Evolutionary conservation across 139 green algal species (phyloP).

Genomic region (Picochlorum sp.): DNA sequence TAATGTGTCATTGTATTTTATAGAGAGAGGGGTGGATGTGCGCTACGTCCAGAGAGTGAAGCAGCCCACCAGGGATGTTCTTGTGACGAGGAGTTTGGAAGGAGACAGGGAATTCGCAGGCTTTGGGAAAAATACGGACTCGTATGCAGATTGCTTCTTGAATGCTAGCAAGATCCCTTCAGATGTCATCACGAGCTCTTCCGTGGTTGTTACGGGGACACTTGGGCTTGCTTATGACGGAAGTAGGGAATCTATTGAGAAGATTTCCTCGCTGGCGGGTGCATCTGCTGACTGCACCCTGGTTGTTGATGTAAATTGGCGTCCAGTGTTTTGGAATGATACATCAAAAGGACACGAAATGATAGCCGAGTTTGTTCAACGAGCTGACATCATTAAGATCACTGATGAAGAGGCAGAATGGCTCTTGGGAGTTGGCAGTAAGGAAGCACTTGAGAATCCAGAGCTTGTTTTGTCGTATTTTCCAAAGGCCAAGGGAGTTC

Average conservation of each 20-base stretch:
- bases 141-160: conserved; percentile 73
- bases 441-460: conserved; percentile 39
- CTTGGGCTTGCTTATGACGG: conserved; percentile 63
- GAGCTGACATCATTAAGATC: conserved; percentile 76
- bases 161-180: conserved; percentile 47
- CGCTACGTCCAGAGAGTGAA: conserved; percentile 39
- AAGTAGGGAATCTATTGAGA: conserved; percentile 45
- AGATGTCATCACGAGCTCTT: conserved; percentile 47
- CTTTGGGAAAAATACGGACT: conserved; percentile 55
- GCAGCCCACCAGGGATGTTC: conserved; percentile 74
- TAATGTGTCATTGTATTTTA: conserved; percentile 20
- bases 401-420: conserved; percentile 76
- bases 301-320: conserved; percentile 87
- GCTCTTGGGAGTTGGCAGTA: conserved; percentile 54
- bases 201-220: conserved; percentile 70
- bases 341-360: conserved; percentile 17
- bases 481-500: conserved; percentile 48
- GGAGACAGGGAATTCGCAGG: conserved; percentile 75
- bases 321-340: conserved; percentile 76
- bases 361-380: conserved; percentile 30
- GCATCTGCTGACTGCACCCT: conserved; percentile 23
- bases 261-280: conserved; percentile 36
- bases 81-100: conserved; percentile 50
- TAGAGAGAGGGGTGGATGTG: conserved; percentile 51
- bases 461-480: conserved; percentile 35